Evolutionary conservation across 306 rosid species (phyloP), one percentile per base, ranked within the genome.

Genomic region (Dryas octopetala): DNA sequence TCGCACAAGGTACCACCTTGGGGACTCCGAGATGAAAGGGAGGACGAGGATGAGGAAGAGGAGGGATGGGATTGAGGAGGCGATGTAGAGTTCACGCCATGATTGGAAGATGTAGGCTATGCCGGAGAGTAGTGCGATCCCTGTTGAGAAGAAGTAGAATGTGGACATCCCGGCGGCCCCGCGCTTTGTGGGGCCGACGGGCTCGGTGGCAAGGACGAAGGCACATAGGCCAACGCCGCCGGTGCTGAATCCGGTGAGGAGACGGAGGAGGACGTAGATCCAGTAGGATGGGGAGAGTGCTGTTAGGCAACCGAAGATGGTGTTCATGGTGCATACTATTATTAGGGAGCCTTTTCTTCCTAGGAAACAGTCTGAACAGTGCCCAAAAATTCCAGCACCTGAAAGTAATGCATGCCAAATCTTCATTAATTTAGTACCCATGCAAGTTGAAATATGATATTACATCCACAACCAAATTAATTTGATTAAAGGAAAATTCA

Each of bases 351-450:
- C 97, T 80, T 90, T 91, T 66, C 98, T 90, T 81, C 98, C 97
- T 0, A 94, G 79, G 17, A 70, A 81, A 0, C 97, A 91, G 72
- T 94, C 98, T 26, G 98, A 90, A 16, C 90, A 90, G 73, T 94
- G 98, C 2, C 98, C 98, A 76, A 94, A 94, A 60, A 81, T 74
- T 68, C 98, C 98, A 2, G 98, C 98, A 38, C 98, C 98, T 91
- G 89, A 68, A 76, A 82, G 32, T 15, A 8, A 51, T 7, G 11
- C 2, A 26, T 6, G 11, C 32, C 32, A 28, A 28, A 28, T 28
- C 32, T 28, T 19, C 19, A 19, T 19, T 19, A 19, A 19, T 19
- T 19, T 19, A 19, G 19, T 19, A 19, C 0, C 19, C 19, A 19
- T 19, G 19, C 19, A 0, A 19, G 19, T 19, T 19, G 19, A 19